A percentile compares a stretch with the other conserved stretches of the same genome.
These are phyloP conservation scores for Moniliophthora roreri DNA, from an alignment of 1,284 basidiomycete species.

Conservation along the genomic window DNA sequence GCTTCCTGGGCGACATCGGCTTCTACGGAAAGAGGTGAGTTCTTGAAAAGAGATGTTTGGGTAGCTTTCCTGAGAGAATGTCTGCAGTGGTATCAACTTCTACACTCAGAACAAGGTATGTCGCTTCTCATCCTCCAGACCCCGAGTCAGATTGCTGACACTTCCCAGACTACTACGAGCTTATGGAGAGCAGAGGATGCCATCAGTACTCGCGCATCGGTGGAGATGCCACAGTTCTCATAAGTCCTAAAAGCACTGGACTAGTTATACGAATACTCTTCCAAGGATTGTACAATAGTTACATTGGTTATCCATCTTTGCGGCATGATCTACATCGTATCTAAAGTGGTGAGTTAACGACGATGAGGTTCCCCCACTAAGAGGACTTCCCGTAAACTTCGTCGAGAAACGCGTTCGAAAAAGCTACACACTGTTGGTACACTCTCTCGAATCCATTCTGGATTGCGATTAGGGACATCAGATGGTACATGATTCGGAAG, in stretches of 20 bases:
- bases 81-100: constrained; percentile 77
- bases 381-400: constrained; percentile 37
- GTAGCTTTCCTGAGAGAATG: background rate
- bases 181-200: constrained; percentile 85
- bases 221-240: constrained; percentile 81
- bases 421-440: constrained; percentile 60
- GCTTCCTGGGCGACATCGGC: constrained; percentile 84
- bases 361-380: background rate
- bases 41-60: constrained; percentile 1
- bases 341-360: background rate
- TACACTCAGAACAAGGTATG: constrained; percentile 86
- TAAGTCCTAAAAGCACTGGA: constrained; percentile 26
- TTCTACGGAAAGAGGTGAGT: constrained; percentile 85
- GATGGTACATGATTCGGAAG: background rate
- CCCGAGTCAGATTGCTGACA: background rate
- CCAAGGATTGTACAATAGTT: background rate
- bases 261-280: background rate
- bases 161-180: constrained; percentile 72
- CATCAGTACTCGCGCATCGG: constrained; percentile 71
- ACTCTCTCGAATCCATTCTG: constrained; percentile 59
- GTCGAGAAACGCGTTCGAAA: constrained; percentile 78
- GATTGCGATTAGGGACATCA: background rate
- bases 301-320: background rate
- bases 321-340: background rate
- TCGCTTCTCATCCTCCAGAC: background rate